Base-by-base conservation (phyloP, 1,284 basidiomycete genomes). In the Apiotrichum domesticum region DNA sequence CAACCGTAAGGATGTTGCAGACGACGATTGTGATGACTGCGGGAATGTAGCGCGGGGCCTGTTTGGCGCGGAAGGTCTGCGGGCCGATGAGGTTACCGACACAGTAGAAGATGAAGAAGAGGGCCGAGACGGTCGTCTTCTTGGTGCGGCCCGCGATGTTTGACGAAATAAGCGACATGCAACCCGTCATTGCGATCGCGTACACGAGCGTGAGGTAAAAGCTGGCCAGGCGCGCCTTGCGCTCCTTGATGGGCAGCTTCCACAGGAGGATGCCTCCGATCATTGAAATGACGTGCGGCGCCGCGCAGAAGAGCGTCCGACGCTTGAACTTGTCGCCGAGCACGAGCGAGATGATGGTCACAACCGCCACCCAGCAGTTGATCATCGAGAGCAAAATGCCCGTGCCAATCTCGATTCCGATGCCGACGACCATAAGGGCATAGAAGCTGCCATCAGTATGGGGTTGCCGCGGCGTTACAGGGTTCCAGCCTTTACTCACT, bases 91-190 rank as follows among this genome's bases (percentile, higher is more conserved):
- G 50, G 47, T 55, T 57, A 11, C 59, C 59, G 1, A 34, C 49
- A 10, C 52, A 56, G 40, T 34, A 33, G 54, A 51, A 49, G 35
- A 54, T 32, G 52, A 66, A 55, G 55, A 54, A 57, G 15, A 63
- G 35, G 35, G 52, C 64, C 10, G 56, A 47, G 6, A 43, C 55
- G 7, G 56, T 54, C 1, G 56, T 59, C 49, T 63, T 66, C 53
- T 66, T 66, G 5, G 64, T 66, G 13, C 64, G 59, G n/a, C 64
- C 64, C 6, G 56, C 46, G 34, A 47, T 62, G 21, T 52, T 54
- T 21, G 57, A 21, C 29, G 34, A 3, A 43, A 49, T 35, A 32
- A 52, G 46, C 2, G 46, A 47, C 6, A 47, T 33, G 4, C 6
- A 33, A 8, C 35, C 13, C 7, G 35, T 35, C n/a, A 35, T 35